Evolutionary conservation across 2,329 filamentous ascomycete species (phyloP).

Genomic region (Pezicula carpinea): DNA sequence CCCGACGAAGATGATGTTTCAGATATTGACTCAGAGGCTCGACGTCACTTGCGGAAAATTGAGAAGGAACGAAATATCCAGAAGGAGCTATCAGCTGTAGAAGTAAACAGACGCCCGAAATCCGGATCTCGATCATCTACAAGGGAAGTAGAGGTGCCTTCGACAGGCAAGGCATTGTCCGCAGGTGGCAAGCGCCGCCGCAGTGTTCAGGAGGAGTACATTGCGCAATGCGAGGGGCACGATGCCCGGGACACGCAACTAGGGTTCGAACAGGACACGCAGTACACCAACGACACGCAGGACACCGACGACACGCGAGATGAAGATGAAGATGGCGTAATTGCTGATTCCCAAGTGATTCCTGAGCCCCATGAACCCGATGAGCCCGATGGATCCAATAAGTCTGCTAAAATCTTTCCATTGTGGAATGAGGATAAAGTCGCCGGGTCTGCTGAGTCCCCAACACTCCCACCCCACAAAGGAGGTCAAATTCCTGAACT

Average conservation of each 20-base stretch:
- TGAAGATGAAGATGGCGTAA: constrained; percentile 14
- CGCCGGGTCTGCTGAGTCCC: background rate
- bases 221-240: constrained; percentile 20
- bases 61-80: constrained; percentile 11
- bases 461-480: background rate
- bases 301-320: too few species aligned
- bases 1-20: constrained; percentile 15
- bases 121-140: background rate
- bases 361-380: background rate
- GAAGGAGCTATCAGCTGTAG: constrained; percentile 13
- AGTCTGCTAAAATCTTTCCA: background rate
- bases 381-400: too few species aligned
- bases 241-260: constrained; percentile 22
- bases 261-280: constrained; percentile 1
- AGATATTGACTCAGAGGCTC: constrained; percentile 15
- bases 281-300: background rate
- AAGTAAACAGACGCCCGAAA: constrained; percentile 2
- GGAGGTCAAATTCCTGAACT: background rate
- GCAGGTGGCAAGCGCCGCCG: constrained; percentile 8
- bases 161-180: constrained; percentile 9
- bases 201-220: constrained; percentile 21
- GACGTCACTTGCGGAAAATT: constrained; percentile 1
- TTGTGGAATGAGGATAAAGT: too few species aligned
- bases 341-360: constrained; percentile 22
- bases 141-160: constrained; percentile 17